Conservation (phyloP, 1,284 basidiomycete genomes). For the Somion occarium region DNA sequence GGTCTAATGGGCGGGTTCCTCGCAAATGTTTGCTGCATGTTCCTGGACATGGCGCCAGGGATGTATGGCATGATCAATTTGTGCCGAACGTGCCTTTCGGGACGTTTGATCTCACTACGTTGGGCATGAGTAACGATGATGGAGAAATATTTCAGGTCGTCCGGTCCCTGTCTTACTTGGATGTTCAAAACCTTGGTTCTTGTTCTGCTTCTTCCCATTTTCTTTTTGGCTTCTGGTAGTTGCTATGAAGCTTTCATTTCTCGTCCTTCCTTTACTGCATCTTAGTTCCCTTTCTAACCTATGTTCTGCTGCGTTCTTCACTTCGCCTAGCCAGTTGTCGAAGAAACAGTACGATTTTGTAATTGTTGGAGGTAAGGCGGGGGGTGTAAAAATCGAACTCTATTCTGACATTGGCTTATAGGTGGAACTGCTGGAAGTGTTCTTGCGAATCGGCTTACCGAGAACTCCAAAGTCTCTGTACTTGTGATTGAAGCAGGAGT, state of each 20-base stretch:
- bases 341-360: constrained; percentile 10
- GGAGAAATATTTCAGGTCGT: not conserved
- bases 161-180: no score
- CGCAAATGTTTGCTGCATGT: no score
- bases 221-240: no score
- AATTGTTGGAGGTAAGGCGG: constrained; percentile 11
- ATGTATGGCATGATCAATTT: no score
- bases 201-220: no score
- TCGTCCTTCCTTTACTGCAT: not conserved
- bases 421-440: constrained; percentile 12
- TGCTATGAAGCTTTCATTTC: not conserved
- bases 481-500: constrained; percentile 12
- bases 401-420: not conserved
- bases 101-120: no score
- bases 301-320: not conserved
- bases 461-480: constrained; percentile 8
- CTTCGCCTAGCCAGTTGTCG: constrained; percentile 6
- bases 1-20: no score
- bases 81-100: no score
- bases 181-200: no score
- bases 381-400: not conserved
- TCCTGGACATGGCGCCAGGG: no score
- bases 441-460: constrained; percentile 10
- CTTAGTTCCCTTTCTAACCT: not conserved
- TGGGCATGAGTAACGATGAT: no score